These are phyloP conservation scores for Cordyceps pruinosa DNA, from an alignment of 2,329 filamentous ascomycete genomes.

Conservation along the genomic window DNA sequence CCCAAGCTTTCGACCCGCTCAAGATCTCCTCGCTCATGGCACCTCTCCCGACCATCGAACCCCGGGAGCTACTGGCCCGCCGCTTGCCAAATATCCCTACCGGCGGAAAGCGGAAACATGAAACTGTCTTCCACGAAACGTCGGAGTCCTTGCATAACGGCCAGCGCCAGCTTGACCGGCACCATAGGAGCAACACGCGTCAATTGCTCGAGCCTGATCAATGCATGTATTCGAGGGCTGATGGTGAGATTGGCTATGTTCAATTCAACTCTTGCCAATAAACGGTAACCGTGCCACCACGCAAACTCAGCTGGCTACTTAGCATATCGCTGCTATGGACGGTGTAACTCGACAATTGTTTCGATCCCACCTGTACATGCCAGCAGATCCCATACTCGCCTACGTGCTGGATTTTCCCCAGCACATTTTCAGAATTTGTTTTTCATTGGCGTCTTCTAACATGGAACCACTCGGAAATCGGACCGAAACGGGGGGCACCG, in stretches of 20 bases:
- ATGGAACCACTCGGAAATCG: background rate
- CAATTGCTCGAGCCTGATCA: conserved; percentile 23
- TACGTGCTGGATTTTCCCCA: background rate
- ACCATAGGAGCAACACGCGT: conserved; percentile 20
- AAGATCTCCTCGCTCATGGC: conserved; percentile 31
- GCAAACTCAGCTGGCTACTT: background rate
- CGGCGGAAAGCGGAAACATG: conserved; percentile 33
- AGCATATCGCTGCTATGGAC: background rate
- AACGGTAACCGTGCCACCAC: background rate
- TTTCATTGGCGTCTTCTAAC: background rate
- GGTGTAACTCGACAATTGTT: background rate
- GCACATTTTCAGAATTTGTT: background rate
- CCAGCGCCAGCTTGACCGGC: conserved; percentile 29
- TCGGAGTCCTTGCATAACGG: conserved; percentile 30
- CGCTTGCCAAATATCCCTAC: conserved; percentile 21
- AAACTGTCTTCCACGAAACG: conserved; percentile 27
- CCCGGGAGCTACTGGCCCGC: conserved; percentile 25
- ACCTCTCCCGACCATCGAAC: conserved; percentile 29
- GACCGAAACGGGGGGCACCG: background rate
- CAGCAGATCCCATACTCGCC: background rate
- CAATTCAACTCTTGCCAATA: conserved; percentile 10
- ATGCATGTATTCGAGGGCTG: conserved; percentile 29
- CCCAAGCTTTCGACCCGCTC: too few relatives aligned
- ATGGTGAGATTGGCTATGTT: conserved; percentile 20
- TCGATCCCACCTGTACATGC: background rate